Evolutionary conservation across 1,284 basidiomycete species (phyloP).

Genomic region (Tetrapyrgos nigripes): DNA sequence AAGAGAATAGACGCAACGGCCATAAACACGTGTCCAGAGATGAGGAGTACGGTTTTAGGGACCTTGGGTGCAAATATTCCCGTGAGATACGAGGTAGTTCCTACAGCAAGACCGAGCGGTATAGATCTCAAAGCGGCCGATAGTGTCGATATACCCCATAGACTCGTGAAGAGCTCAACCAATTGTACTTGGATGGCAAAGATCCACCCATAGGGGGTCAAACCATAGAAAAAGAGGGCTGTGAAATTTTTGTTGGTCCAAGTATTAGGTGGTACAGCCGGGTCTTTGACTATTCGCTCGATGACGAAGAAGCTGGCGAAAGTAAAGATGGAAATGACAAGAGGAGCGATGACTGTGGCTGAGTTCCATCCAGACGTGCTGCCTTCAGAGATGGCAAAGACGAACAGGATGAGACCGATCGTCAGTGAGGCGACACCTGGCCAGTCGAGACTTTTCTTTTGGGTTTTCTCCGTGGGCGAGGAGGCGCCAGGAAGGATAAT

Average conservation of each 20-base stretch:
- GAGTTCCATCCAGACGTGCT: conserved; percentile 25
- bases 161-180: conserved; percentile 8
- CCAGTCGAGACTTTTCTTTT: no score
- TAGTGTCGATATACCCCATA: conserved; percentile 21
- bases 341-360: conserved; percentile 18
- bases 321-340: conserved; percentile 22
- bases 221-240: conserved; percentile 24
- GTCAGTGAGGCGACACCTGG: no score
- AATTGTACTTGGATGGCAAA: conserved; percentile 16
- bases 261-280: no score
- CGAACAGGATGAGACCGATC: no score
- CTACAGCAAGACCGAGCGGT: conserved; percentile 18
- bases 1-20: conserved; percentile 20
- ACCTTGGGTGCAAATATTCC: conserved; percentile 20
- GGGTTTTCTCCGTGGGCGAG: no score
- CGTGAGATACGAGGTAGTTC: conserved; percentile 14
- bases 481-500: no score
- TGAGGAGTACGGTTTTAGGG: conserved; percentile 15
- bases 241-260: no score
- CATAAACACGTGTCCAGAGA: conserved; percentile 21
- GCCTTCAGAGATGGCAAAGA: no score
- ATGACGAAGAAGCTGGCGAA: conserved; percentile 19
- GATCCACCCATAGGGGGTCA: conserved; percentile 24
- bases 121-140: conserved; percentile 20
- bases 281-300: no score